phyloP scores from a whole-genome alignment of 352 stramenopile genomes.

The Phytophthora podocarpi region DNA sequence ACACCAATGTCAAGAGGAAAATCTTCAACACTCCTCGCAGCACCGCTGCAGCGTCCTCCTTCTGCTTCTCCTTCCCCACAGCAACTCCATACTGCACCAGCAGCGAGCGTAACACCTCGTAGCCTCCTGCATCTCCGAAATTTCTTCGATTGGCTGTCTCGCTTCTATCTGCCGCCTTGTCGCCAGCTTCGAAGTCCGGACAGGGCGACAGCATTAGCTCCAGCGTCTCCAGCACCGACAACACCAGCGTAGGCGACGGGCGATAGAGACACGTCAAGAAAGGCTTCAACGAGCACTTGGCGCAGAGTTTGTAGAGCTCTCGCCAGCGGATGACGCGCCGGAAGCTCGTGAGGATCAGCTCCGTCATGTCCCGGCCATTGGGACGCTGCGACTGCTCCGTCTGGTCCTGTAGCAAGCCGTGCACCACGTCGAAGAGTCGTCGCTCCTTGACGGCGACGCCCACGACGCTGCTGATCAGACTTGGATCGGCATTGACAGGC shows the following conservation, averaged over 20 bases:
- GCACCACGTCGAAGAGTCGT: slow-evolving; percentile 75
- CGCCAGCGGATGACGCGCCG: slow-evolving; percentile 79
- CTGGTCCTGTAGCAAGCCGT: slow-evolving; percentile 70
- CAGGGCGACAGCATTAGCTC: slow-evolving; percentile 64
- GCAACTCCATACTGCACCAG: slow-evolving; percentile 63
- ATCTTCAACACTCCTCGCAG: slow-evolving; percentile 58
- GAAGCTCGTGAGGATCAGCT: slow-evolving; percentile 70
- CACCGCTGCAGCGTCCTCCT: slow-evolving; percentile 34
- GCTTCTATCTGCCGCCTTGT: slow-evolving; percentile 71
- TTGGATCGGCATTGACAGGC: slow-evolving; percentile 32
- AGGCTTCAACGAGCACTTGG: slow-evolving; percentile 85
- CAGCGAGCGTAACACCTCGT: slow-evolving; percentile 67
- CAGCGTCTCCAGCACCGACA: slow-evolving; percentile 69
- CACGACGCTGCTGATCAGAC: slow-evolving; percentile 26
- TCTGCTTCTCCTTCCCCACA: slow-evolving; percentile 18
- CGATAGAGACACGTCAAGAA: slow-evolving; percentile 72
- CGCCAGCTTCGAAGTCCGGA: slow-evolving; percentile 49
- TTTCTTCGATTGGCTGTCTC: slow-evolving; percentile 78
- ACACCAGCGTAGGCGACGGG: slow-evolving; percentile 54
- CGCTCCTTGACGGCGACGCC: slow-evolving; percentile 77
- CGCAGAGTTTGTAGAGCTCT: slow-evolving; percentile 80
- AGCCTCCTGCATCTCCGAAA: slow-evolving; percentile 76
- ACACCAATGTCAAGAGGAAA: slow-evolving; percentile 70
- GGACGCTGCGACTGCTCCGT: slow-evolving; percentile 60
- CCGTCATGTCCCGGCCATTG: slow-evolving; percentile 66